phyloP scores from a whole-genome alignment of 2,329 filamentous ascomycete species.

The Talaromyces pinophilus region DNA sequence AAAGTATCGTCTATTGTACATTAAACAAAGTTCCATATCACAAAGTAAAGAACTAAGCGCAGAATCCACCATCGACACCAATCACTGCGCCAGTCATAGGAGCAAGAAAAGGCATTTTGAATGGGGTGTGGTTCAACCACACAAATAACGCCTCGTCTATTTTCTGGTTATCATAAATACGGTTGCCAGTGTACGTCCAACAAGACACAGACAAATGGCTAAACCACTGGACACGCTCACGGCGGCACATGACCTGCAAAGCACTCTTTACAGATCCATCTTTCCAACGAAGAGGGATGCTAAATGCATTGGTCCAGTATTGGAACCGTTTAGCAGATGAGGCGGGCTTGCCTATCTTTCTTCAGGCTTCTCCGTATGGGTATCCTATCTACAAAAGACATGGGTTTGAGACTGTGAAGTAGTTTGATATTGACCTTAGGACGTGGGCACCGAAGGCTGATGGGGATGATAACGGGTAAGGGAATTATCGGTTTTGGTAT shows the following conservation, averaged over 20 bases:
- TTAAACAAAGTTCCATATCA: no score
- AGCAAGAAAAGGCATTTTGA: background rate
- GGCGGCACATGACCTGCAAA: slow-evolving; percentile 14
- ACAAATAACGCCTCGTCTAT: background rate
- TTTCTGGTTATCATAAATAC: background rate
- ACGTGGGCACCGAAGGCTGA: slow-evolving; percentile 10
- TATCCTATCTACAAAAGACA: slow-evolving; percentile 2
- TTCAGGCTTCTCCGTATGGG: slow-evolving; percentile 15
- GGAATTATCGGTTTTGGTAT: slow-evolving; percentile 17
- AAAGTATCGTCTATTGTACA: no score
- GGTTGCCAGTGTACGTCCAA: slow-evolving; percentile 3
- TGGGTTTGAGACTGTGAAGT: slow-evolving; percentile 16
- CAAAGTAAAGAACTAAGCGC: no score
- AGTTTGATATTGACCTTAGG: slow-evolving; percentile 14
- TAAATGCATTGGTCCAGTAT: slow-evolving; percentile 12
- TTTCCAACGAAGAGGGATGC: slow-evolving; percentile 16
- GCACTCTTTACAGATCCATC: slow-evolving; percentile 16
- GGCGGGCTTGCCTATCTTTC: slow-evolving; percentile 4
- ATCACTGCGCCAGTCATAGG: background rate
- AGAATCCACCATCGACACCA: no score
- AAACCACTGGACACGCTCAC: slow-evolving; percentile 10
- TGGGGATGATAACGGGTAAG: slow-evolving; percentile 11
- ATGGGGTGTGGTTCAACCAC: background rate
- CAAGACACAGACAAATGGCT: slow-evolving; percentile 18
- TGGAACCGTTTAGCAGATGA: slow-evolving; percentile 13